Conservation (phyloP, 2,329 filamentous ascomycete genomes). For the Hypoxylon sp. region DNA sequence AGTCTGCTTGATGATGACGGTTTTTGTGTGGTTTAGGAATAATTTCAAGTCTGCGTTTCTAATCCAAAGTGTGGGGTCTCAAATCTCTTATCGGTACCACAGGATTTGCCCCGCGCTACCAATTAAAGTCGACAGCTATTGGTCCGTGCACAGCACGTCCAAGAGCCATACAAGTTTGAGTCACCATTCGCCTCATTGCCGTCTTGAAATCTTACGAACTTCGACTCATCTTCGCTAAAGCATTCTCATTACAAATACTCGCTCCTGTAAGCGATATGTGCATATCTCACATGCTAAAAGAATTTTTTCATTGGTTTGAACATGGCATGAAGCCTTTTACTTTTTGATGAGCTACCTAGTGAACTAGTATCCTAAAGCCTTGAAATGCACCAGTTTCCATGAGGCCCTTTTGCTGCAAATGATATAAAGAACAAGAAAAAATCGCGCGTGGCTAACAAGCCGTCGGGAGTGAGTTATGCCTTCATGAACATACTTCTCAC, state of each 20-base stretch:
- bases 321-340: constrained; percentile 11
- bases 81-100: constrained; percentile 40
- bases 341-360: constrained; percentile 7
- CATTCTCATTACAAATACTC: not conserved
- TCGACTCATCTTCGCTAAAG: not conserved
- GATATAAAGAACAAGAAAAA: constrained; percentile 14
- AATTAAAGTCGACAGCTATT: constrained; percentile 21
- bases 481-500: constrained; percentile 11
- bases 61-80: constrained; percentile 44
- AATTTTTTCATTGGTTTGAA: not conserved
- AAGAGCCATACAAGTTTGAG: not conserved
- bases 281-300: not conserved
- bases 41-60: constrained; percentile 44
- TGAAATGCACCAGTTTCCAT: not conserved
- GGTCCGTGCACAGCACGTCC: constrained; percentile 7
- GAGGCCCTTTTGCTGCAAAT: constrained; percentile 1
- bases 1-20: constrained; percentile 31
- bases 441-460: constrained; percentile 12
- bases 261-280: not conserved
- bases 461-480: constrained; percentile 15
- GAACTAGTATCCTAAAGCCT: not conserved
- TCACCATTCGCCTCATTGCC: not conserved
- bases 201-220: too few species aligned
- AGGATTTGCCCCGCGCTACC: constrained; percentile 45
- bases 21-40: constrained; percentile 50